Percentiles rank a stretch among this genome's conserved stretches.
Conservation (phyloP, 441 rosid species). For the Croton laevigatus region DNA sequence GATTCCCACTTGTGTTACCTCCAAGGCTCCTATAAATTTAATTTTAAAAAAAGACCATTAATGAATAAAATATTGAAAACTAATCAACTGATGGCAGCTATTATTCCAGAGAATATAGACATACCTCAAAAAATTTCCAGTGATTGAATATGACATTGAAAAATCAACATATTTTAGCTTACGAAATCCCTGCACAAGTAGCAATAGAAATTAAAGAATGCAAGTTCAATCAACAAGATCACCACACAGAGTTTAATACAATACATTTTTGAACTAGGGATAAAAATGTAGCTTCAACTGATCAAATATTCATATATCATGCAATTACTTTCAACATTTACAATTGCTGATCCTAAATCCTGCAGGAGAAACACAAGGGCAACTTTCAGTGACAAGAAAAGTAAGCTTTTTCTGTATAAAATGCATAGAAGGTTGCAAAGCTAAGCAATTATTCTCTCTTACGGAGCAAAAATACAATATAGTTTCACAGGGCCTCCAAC, state of each 20-base stretch:
- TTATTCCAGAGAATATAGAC: constrained; percentile 14
- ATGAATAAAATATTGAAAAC: constrained; percentile 8
- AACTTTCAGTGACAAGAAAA: too few relatives aligned
- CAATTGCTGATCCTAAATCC: too few relatives aligned
- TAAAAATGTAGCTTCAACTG: neutral
- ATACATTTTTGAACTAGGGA: neutral
- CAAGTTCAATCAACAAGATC: constrained; percentile 3
- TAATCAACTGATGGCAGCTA: neutral
- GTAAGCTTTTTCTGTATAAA: neutral
- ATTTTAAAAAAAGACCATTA: neutral
- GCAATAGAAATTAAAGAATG: constrained; percentile 17
- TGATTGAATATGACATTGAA: constrained; percentile 65
- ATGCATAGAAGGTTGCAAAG: neutral
- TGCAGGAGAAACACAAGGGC: too few relatives aligned
- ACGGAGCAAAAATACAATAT: neutral
- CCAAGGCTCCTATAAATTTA: constrained; percentile 48
- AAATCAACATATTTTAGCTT: constrained; percentile 61
- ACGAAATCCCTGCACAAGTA: constrained; percentile 47
- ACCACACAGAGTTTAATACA: neutral
- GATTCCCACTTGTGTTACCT: constrained; percentile 40
- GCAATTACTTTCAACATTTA: too few relatives aligned
- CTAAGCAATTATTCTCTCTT: constrained; percentile 6
- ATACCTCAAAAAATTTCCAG: constrained; percentile 63
- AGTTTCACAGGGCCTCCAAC: neutral
- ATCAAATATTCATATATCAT: too few relatives aligned